Evolutionary conservation across 139 green algal species (phyloP), one percentile per base, ranked within the genome.

Genomic region (Chlamydomonas schloesseri): DNA sequence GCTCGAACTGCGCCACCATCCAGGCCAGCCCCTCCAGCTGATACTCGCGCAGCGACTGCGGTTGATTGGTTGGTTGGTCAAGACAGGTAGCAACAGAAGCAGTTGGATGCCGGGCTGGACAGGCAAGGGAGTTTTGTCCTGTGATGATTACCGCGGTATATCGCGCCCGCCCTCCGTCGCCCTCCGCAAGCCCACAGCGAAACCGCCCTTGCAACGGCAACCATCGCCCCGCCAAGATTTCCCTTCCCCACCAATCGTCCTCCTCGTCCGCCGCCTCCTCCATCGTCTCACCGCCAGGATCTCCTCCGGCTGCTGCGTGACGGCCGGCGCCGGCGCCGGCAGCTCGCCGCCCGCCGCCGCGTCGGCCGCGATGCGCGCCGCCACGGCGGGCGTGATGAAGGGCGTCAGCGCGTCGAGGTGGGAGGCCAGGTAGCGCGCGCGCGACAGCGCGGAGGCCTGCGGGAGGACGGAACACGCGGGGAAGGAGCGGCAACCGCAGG

Each of bases 21-120:
- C 80, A 86, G n/a, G 80, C 36, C 60, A 96, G 83, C 0, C 95
- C 96, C 31, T 95, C 86, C 84, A 99, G 80, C 93, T 98, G 95
- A 90, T 98, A 98, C 71, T 96, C 94, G 2, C 94, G 88, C 89
- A 97, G 90, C 55, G 84, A 73, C 37, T 89, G 91, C 64, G n/a
- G n/a, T n/a, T n/a, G n/a, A n/a, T 78, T 77, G 64, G 91, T 73
- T n/a, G n/a, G n/a, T 62, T 89, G 73, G 62, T 17, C 9, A 23
- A 13, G 62, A 69, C 62, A 13, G 26, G 24, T 2, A 73, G 17
- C n/a, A n/a, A n/a, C n/a, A n/a, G n/a, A n/a, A n/a, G n/a, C n/a
- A n/a, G n/a, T n/a, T n/a, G n/a, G n/a, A n/a, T n/a, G n/a, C n/a
- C n/a, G n/a, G n/a, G n/a, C n/a, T n/a, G n/a, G n/a, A n/a, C n/a